Percentiles rank a stretch among this genome's conserved stretches.
These are phyloP conservation scores for Staphylotrichum longicolle DNA, from an alignment of 495 filamentous ascomycete genomes.

Conservation along the genomic window DNA sequence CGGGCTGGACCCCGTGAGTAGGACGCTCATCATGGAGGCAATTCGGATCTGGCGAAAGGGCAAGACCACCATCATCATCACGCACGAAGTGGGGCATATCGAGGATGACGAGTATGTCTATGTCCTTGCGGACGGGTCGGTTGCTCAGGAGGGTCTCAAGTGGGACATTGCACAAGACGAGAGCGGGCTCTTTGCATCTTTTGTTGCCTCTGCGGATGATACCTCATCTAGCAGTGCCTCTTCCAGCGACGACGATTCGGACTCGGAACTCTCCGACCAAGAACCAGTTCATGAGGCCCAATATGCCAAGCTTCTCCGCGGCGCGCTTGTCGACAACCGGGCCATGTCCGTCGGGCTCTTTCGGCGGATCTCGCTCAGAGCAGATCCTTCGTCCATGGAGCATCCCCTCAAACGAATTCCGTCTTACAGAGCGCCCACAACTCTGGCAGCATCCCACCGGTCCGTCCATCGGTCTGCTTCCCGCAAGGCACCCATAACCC, in stretches of 20 bases:
- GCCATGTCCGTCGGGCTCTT: constrained; percentile 20
- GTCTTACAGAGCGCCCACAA: neutral
- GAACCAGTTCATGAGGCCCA: constrained; percentile 14
- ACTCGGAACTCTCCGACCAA: constrained; percentile 10
- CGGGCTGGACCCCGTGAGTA: constrained; percentile 70
- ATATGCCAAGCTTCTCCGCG: constrained; percentile 22
- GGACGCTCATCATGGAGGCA: constrained; percentile 65
- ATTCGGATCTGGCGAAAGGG: constrained; percentile 71
- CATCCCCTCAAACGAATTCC: neutral
- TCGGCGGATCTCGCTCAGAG: constrained; percentile 19
- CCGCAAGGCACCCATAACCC: neutral
- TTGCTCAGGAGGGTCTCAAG: constrained; percentile 66
- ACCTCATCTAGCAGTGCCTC: neutral
- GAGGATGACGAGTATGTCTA: constrained; percentile 72
- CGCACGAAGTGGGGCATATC: constrained; percentile 86
- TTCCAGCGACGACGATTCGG: neutral
- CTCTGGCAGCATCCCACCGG: neutral
- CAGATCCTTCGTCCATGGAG: neutral
- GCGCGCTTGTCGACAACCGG: constrained; percentile 13
- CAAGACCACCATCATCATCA: constrained; percentile 88
- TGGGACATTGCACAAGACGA: constrained; percentile 35
- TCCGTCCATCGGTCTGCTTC: neutral
- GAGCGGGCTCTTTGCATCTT: constrained; percentile 34
- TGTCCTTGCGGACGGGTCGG: constrained; percentile 66
- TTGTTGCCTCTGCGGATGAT: constrained; percentile 31